These are phyloP conservation scores for Serendipita sp. DNA, from an alignment of 768 basidiomycete species.

Conservation along the genomic window DNA sequence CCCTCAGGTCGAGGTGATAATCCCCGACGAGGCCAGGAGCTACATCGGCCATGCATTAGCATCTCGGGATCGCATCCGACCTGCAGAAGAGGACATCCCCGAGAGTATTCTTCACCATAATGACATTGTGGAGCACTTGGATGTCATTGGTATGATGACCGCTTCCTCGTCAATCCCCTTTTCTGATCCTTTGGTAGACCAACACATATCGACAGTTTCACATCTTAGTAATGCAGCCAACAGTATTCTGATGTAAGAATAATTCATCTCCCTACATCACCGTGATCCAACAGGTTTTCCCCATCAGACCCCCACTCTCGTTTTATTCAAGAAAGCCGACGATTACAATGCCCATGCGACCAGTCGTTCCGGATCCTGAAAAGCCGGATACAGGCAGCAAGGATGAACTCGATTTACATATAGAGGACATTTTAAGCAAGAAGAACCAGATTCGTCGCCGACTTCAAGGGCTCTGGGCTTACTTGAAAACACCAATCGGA, in stretches of 20 bases:
- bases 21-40: not conserved
- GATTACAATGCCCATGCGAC: constrained; percentile 34
- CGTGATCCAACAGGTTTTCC: constrained; percentile 7
- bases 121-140: constrained; percentile 70
- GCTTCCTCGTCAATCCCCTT: not conserved
- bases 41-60: not conserved
- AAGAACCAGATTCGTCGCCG: constrained; percentile 41
- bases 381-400: constrained; percentile 17
- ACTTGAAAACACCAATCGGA: constrained; percentile 58
- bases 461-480: constrained; percentile 61
- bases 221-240: constrained; percentile 69
- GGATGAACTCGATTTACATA: constrained; percentile 52
- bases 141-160: constrained; percentile 46
- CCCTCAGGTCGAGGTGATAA: not conserved
- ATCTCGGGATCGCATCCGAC: not conserved
- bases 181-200: constrained; percentile 30
- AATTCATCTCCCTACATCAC: not conserved
- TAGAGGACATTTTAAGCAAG: constrained; percentile 55
- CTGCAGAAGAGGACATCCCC: not conserved
- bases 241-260: constrained; percentile 47
- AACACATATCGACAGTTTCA: constrained; percentile 58
- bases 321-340: constrained; percentile 59
- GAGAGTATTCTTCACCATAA: constrained; percentile 37
- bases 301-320: constrained; percentile 45
- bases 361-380: constrained; percentile 14